phyloP scores from a whole-genome alignment of 441 rosid species.

The Pelargonium myrrhifolium region DNA sequence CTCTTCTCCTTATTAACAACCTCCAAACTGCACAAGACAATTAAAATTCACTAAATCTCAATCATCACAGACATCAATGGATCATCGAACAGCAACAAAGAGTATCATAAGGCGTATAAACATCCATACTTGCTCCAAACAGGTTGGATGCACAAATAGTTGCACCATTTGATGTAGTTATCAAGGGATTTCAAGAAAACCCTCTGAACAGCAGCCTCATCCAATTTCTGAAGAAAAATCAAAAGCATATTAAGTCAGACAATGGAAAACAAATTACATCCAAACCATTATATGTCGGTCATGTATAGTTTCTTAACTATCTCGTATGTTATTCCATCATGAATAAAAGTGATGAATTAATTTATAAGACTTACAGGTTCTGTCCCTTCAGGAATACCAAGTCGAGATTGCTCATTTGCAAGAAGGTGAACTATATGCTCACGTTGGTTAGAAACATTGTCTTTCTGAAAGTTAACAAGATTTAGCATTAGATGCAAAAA shows the following conservation, averaged over 20 bases:
- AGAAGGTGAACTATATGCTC: slow-evolving; percentile 94
- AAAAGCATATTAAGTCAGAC: background rate
- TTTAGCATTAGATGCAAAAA: slow-evolving; percentile 16
- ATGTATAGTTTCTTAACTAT: background rate
- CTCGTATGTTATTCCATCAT: background rate
- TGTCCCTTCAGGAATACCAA: slow-evolving; percentile 49
- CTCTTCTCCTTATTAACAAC: slow-evolving; percentile 72
- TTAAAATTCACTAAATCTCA: slow-evolving; percentile 6
- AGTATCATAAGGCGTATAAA: slow-evolving; percentile 19
- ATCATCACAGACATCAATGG: slow-evolving; percentile 6
- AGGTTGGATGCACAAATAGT: slow-evolving; percentile 76
- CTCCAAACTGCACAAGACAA: slow-evolving; percentile 57
- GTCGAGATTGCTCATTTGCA: slow-evolving; percentile 86
- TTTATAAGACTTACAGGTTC: slow-evolving; percentile 59
- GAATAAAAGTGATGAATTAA: background rate
- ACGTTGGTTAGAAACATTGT: slow-evolving; percentile 90
- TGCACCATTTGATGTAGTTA: slow-evolving; percentile 89
- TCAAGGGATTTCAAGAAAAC: slow-evolving; percentile 81
- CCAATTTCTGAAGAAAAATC: slow-evolving; percentile 52
- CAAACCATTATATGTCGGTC: background rate
- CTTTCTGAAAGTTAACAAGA: slow-evolving; percentile 54
- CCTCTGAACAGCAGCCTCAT: slow-evolving; percentile 61
- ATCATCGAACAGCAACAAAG: slow-evolving; percentile 14
- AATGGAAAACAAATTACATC: background rate
- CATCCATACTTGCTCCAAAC: slow-evolving; percentile 76